Percentiles rank a stretch among this genome's conserved stretches.
Conservation (phyloP, 306 rosid genomes). For the Begonia loranthoides region DNA sequence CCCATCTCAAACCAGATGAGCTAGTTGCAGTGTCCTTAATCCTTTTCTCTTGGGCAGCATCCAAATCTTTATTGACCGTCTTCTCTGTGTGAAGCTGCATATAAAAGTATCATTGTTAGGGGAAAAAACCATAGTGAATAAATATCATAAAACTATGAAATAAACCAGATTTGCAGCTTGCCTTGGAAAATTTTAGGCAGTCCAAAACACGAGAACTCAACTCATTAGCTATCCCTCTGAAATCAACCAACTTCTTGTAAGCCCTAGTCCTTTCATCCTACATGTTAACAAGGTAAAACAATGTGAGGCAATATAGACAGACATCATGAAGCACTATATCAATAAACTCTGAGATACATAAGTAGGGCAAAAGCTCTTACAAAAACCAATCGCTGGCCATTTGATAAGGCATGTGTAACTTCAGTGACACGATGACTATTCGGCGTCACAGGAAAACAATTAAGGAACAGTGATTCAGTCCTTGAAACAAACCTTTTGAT, state of each 20-base stretch:
- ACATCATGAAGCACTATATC: conserved; percentile 1
- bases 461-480: conserved; percentile 32
- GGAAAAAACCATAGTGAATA: conserved; percentile 8
- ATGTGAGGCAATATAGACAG: conserved; percentile 9
- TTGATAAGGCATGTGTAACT: conserved; percentile 36
- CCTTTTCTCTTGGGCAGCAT: conserved; percentile 31
- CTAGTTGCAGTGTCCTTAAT: conserved; percentile 52
- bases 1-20: conserved; percentile 82
- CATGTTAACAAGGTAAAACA: conserved; percentile 14
- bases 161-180: conserved; percentile 19
- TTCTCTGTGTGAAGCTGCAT: conserved; percentile 70
- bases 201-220: conserved; percentile 71
- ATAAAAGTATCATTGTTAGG: conserved; percentile 20
- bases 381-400: conserved; percentile 48
- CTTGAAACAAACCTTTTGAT: conserved; percentile 42
- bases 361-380: conserved; percentile 30
- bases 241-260: conserved; percentile 62
- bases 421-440: conserved; percentile 83
- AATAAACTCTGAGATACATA: conserved; percentile 5
- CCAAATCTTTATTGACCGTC: conserved; percentile 31
- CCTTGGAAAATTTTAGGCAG: conserved; percentile 80
- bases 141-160: conserved; percentile 7
- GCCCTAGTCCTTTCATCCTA: conserved; percentile 80
- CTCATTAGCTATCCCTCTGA: conserved; percentile 69
- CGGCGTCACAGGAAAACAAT: conserved; percentile 68